Percentiles rank a stretch among this genome's conserved stretches.
Conservation (phyloP, 768 basidiomycete species). For the Sistotremastrum suecicum region DNA sequence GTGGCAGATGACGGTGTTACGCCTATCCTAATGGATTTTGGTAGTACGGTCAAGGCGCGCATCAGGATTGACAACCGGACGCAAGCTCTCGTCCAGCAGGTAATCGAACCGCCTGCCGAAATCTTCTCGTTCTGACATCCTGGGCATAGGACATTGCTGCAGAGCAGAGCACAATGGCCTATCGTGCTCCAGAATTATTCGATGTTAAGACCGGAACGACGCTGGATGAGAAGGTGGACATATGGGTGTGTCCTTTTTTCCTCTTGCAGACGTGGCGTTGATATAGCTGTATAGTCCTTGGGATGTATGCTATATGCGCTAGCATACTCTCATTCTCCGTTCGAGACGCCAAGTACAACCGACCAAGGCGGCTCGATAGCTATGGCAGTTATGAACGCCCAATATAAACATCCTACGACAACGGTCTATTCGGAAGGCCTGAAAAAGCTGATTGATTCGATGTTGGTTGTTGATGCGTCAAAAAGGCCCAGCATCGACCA, state of each 20-base stretch:
- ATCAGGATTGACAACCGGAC: constrained; percentile 69
- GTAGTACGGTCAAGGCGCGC: constrained; percentile 78
- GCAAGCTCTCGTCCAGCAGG: constrained; percentile 84
- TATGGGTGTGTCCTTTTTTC: constrained; percentile 54
- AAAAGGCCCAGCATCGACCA: constrained; percentile 77
- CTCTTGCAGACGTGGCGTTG: background rate
- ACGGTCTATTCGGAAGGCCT: constrained; percentile 81
- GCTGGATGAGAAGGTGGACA: constrained; percentile 91
- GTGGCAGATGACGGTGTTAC: constrained; percentile 73
- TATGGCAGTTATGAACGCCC: constrained; percentile 91
- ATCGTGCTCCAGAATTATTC: constrained; percentile 93
- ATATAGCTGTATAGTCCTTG: constrained; percentile 46
- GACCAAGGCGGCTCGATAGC: constrained; percentile 95
- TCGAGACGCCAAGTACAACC: constrained; percentile 83
- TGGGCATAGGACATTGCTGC: constrained; percentile 70
- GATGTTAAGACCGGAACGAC: constrained; percentile 86
- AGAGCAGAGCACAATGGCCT: constrained; percentile 98
- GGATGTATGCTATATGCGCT: constrained; percentile 93
- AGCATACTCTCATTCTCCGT: constrained; percentile 91
- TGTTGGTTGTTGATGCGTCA: constrained; percentile 71
- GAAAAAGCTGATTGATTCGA: constrained; percentile 66
- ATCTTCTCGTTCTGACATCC: background rate
- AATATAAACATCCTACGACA: constrained; percentile 70
- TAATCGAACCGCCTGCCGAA: constrained; percentile 14
- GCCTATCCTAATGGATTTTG: constrained; percentile 97